Evolutionary conservation across 331 rosid species (phyloP), one percentile per base, ranked within the genome.

Genomic region (Telfairia occidentalis): DNA sequence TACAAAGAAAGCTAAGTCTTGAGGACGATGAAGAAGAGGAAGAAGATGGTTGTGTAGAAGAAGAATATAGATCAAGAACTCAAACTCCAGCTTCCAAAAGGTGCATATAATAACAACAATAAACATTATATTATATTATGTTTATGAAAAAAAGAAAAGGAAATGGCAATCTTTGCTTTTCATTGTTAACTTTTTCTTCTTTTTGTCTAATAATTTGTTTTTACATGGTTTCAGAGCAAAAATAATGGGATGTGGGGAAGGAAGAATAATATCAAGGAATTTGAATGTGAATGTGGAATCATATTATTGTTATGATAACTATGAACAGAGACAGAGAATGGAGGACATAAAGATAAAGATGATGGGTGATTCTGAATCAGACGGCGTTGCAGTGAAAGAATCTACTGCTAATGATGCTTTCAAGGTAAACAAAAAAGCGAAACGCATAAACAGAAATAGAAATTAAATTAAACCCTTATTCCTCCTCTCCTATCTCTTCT

Each of bases 41-140:
- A 0, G 58, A 28, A 0, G 42, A 70, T 1, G 58, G 75, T 8
- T 70, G 75, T 15, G 75, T 70, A 1, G 75, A 70, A 28, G 75
- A 70, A 46, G 71, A 35, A 8, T 61, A 32, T 8, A 61, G 69
- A 61, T 61, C 69, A 61, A 69, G 40, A 69, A 69, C 21, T 40
- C 52, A 28, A 46, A 28, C 42, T 48, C 1, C 71, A 63, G 16
- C 75, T 46, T 70, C 58, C 10, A 70, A 70, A 70, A 46, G 75
- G 75, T 70, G 29, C 18, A 0, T 19, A 32, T 16, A 50, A n/a
- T 49, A 60, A 7, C 5, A 30, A 18, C 21, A 28, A 55, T 4
- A 38, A 40, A 65, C 30, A 65, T 10, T 58, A 19, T 37, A 12
- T 28, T 28, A 58, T 12, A 18, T 40, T 2, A 16, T 48, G 1